Percentiles rank a stretch among this genome's conserved stretches.
Conservation (phyloP, 2,329 filamentous ascomycete species). For the Teratosphaeria pseudoeucalypti region DNA sequence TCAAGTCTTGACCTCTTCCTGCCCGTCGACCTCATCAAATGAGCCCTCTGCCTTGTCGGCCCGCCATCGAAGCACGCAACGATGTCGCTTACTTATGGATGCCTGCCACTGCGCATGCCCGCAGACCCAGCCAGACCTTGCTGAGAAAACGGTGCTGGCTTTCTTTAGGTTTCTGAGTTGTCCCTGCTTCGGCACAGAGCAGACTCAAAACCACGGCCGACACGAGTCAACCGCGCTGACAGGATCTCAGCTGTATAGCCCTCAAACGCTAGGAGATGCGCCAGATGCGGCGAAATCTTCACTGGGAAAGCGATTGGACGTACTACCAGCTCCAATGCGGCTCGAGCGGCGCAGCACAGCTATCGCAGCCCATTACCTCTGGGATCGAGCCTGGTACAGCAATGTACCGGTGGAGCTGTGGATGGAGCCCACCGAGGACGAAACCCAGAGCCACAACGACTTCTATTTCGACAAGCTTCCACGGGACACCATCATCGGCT, state of each 20-base stretch:
- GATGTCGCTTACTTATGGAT: no score
- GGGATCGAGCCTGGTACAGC: background rate
- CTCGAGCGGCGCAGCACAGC: background rate
- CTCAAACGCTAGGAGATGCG: background rate
- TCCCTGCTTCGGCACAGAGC: background rate
- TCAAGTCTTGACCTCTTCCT: no score
- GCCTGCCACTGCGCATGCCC: no score
- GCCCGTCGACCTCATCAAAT: no score
- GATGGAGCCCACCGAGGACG: background rate
- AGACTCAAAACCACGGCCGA: background rate
- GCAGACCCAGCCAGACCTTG: no score
- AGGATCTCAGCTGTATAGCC: background rate
- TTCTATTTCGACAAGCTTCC: conserved; percentile 7
- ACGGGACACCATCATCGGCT: background rate
- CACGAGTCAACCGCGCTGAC: no score
- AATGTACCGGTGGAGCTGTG: background rate
- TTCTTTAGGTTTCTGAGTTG: no score
- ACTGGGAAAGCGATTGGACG: background rate
- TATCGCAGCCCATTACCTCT: background rate
- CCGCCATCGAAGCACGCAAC: no score
- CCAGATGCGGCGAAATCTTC: no score
- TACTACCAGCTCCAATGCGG: background rate
- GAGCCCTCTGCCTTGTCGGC: no score
- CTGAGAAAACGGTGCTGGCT: no score
- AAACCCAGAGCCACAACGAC: background rate